These are phyloP conservation scores for Quercus dentata DNA, from an alignment of 306 rosid species.

Conservation along the genomic window DNA sequence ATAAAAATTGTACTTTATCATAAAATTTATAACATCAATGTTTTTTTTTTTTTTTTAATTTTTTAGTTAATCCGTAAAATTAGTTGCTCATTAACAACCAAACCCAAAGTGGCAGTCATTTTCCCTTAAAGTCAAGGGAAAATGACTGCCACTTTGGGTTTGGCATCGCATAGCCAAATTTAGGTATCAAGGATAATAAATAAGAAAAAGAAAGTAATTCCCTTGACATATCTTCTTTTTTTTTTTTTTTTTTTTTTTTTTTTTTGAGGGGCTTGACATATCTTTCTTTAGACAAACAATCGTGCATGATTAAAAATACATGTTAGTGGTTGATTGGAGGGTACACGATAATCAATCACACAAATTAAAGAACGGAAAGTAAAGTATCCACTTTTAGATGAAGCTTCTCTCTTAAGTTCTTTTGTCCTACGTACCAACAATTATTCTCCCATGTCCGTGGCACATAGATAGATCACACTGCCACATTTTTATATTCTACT, in stretches of 20 bases:
- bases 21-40: too few relatives aligned
- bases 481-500: background rate
- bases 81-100: background rate
- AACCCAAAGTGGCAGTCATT: background rate
- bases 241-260: too few relatives aligned
- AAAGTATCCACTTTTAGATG: background rate
- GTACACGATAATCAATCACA: background rate
- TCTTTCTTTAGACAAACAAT: background rate
- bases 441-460: conserved; percentile 7
- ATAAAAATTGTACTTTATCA: too few relatives aligned
- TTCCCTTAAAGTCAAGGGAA: background rate
- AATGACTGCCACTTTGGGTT: background rate
- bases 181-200: background rate
- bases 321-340: background rate
- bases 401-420: background rate
- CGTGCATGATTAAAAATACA: background rate
- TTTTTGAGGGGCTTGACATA: background rate
- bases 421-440: background rate
- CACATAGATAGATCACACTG: background rate
- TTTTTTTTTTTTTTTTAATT: too few relatives aligned
- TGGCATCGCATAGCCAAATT: background rate
- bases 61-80: too few relatives aligned
- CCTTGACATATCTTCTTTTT: background rate
- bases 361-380: background rate
- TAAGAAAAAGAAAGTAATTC: background rate